Conservation (phyloP, 352 stramenopile species). For the Peronosclerospora sorghi region DNA sequence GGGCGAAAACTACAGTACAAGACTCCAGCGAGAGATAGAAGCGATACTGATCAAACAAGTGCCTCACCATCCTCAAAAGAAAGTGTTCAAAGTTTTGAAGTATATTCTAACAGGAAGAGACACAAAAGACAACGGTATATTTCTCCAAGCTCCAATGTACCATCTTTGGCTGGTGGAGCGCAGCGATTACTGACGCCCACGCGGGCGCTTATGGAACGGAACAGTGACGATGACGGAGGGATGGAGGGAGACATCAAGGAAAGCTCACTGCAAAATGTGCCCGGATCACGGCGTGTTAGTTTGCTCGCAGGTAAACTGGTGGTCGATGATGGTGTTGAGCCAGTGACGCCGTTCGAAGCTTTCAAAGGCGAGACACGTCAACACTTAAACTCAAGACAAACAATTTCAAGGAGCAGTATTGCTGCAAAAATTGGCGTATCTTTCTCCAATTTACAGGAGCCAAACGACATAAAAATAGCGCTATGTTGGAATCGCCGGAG, state of each 20-base stretch:
- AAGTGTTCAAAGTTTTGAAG: not conserved
- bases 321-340: slow-evolving; percentile 6
- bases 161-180: too few relatives aligned
- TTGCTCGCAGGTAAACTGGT: slow-evolving; percentile 6
- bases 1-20: slow-evolving; percentile 5
- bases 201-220: slow-evolving; percentile 7
- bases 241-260: slow-evolving; percentile 20
- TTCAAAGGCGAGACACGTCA: slow-evolving; percentile 4
- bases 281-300: slow-evolving; percentile 17
- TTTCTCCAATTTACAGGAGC: too few relatives aligned
- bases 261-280: slow-evolving; percentile 6
- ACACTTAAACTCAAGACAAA: too few relatives aligned
- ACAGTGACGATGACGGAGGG: slow-evolving; percentile 17
- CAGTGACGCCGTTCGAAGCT: slow-evolving; percentile 2
- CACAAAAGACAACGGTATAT: slow-evolving; percentile 33
- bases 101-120: slow-evolving; percentile 21
- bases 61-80: not conserved
- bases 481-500: too few relatives aligned
- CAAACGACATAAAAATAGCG: too few relatives aligned
- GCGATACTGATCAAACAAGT: too few relatives aligned
- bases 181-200: slow-evolving; percentile 49
- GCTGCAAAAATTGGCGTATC: too few relatives aligned
- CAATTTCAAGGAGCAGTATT: too few relatives aligned
- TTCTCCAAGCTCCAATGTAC: too few relatives aligned
- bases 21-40: slow-evolving; percentile 10